Conservation (phyloP, 2,329 filamentous ascomycete species). For the Pseudophaeomoniella oleicola region DNA sequence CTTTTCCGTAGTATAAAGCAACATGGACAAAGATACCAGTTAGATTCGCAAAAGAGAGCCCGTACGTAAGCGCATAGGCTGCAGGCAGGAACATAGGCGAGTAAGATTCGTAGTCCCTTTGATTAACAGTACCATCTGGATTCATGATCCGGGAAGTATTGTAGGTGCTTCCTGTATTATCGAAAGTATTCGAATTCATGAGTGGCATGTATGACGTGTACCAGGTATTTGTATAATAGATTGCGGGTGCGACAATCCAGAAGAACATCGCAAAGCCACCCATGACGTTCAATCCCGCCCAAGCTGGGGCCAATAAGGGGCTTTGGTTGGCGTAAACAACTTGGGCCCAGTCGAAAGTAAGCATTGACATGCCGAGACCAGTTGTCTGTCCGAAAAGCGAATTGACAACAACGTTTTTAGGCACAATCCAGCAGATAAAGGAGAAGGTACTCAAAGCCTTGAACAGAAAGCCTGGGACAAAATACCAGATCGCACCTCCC, state of each 20-base stretch:
- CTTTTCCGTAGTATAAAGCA: conserved; percentile 21
- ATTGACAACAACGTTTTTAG: conserved; percentile 30
- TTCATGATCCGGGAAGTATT: conserved; percentile 47
- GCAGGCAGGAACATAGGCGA: conserved; percentile 51
- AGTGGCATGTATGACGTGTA: conserved; percentile 47
- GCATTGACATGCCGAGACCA: conserved; percentile 15
- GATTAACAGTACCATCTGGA: conserved; percentile 41
- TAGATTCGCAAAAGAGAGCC: conserved; percentile 45
- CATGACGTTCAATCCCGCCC: conserved; percentile 27
- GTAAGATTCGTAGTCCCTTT: conserved; percentile 46
- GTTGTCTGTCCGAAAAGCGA: conserved; percentile 28
- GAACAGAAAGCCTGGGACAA: conserved; percentile 36
- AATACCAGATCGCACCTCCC: conserved; percentile 29
- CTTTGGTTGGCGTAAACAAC: too few relatives aligned
- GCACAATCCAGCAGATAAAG: conserved; percentile 35
- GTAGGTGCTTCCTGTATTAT: conserved; percentile 48
- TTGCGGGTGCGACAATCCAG: conserved; percentile 26
- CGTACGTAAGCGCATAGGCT: too few relatives aligned
- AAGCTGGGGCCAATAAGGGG: conserved; percentile 20
- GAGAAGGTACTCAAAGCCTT: conserved; percentile 33
- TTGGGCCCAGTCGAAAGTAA: conserved; percentile 19
- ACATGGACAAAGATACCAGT: conserved; percentile 34
- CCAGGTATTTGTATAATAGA: conserved; percentile 41
- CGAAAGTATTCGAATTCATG: conserved; percentile 45
- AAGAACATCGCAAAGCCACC: conserved; percentile 27